Percentiles rank a stretch among this genome's conserved stretches.
Evolutionary conservation across 2,329 filamentous ascomycete species (phyloP).

Genomic region (Ophiognomonia clavigignenti-juglandacearum): DNA sequence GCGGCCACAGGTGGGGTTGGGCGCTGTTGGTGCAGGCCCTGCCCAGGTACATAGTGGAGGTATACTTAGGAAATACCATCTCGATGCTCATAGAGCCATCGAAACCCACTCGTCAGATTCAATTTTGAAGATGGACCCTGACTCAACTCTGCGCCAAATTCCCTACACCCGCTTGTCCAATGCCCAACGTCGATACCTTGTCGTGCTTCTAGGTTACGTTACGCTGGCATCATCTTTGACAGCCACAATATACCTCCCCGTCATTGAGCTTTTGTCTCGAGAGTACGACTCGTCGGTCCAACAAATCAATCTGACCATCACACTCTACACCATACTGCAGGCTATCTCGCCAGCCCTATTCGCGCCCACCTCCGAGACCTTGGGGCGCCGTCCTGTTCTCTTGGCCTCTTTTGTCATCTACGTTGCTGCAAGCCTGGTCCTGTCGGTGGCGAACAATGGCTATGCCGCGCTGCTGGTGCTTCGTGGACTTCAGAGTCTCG

Average conservation of each 20-base stretch:
- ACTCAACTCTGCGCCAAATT: no score
- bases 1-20: no score
- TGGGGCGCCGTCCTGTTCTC: conserved; percentile 53
- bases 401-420: conserved; percentile 50
- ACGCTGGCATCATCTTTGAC: conserved; percentile 16
- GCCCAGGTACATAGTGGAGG: no score
- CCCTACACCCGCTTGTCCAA: no score
- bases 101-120: no score
- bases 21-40: no score
- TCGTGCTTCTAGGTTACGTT: conserved; percentile 14
- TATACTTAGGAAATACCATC: no score
- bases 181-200: no score
- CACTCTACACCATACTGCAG: conserved; percentile 56
- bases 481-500: conserved; percentile 53
- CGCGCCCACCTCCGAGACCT: conserved; percentile 51
- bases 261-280: conserved; percentile 26
- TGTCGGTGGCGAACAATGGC: conserved; percentile 43
- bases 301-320: conserved; percentile 39
- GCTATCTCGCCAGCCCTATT: conserved; percentile 53
- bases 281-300: conserved; percentile 24
- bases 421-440: conserved; percentile 46
- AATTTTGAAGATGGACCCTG: no score
- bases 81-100: no score
- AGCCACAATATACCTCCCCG: conserved; percentile 41
- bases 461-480: conserved; percentile 53